Percentiles rank a stretch among this genome's conserved stretches.
phyloP scores from a whole-genome alignment of 129 eudicot genomes.

The Escallonia herrerae region DNA sequence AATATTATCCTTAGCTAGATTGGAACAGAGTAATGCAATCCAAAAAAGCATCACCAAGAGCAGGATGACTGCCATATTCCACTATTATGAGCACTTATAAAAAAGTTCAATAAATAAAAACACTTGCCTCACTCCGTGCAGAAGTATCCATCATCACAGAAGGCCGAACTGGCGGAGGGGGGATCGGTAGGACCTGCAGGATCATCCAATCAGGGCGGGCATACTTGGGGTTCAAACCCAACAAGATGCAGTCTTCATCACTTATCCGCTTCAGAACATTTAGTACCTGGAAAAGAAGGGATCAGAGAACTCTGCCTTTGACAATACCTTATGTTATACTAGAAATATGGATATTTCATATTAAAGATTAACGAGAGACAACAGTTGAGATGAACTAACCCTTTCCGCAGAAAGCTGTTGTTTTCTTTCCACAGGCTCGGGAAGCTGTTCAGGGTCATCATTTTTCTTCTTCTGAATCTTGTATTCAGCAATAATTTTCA shows the following conservation, averaged over 20 bases:
- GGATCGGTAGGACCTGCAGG: slow-evolving; percentile 91
- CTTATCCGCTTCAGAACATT: slow-evolving; percentile 79
- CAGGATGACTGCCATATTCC: not conserved
- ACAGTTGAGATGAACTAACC: slow-evolving; percentile 34
- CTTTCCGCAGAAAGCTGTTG: slow-evolving; percentile 93
- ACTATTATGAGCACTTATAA: not conserved
- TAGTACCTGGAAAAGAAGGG: slow-evolving; percentile 51
- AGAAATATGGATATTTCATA: not conserved
- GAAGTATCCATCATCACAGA: slow-evolving; percentile 99
- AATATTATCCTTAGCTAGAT: not conserved
- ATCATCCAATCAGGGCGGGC: slow-evolving; percentile 99
- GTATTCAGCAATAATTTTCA: slow-evolving; percentile 94
- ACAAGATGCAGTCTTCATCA: slow-evolving; percentile 77
- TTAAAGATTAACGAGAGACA: not conserved
- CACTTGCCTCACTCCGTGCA: slow-evolving; percentile 84
- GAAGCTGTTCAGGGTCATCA: slow-evolving; percentile 92
- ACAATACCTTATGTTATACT: too few species aligned
- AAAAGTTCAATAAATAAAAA: not conserved
- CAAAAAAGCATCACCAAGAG: not conserved
- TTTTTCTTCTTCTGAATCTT: slow-evolving; percentile 81
- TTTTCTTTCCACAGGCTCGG: slow-evolving; percentile 96
- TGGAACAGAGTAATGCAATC: not conserved
- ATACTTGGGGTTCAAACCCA: slow-evolving; percentile 89
- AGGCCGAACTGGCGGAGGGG: slow-evolving; percentile 98
- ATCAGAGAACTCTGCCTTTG: not conserved